phyloP scores from a whole-genome alignment of 176 grass and related monocot genomes.

The Bolboschoenus planiculmis region DNA sequence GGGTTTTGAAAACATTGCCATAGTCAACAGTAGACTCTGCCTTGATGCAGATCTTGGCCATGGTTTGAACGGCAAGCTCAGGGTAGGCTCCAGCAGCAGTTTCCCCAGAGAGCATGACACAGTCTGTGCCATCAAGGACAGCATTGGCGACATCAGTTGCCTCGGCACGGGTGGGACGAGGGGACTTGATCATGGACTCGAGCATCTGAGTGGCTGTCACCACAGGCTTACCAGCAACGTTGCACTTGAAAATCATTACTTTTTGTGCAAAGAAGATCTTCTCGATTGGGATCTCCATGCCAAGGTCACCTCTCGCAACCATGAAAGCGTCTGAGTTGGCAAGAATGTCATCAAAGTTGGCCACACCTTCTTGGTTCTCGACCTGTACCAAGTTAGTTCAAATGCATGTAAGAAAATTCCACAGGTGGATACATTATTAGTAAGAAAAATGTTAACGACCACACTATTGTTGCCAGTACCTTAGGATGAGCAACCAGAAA shows the following conservation, averaged over 20 bases:
- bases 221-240: slow-evolving; percentile 73
- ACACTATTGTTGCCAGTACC: background rate
- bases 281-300: slow-evolving; percentile 90
- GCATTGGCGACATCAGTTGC: slow-evolving; percentile 89
- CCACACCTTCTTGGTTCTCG: slow-evolving; percentile 83
- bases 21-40: slow-evolving; percentile 60
- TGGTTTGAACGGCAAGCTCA: slow-evolving; percentile 63
- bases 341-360: slow-evolving; percentile 87
- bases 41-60: slow-evolving; percentile 66
- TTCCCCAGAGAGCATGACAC: slow-evolving; percentile 84
- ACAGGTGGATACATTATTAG: background rate
- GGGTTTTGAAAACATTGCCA: slow-evolving; percentile 43
- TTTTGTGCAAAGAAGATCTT: slow-evolving; percentile 91
- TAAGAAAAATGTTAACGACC: background rate
- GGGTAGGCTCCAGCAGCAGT: slow-evolving; percentile 76
- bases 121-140: slow-evolving; percentile 76
- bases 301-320: slow-evolving; percentile 75
- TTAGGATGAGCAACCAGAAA: background rate
- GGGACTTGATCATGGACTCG: slow-evolving; percentile 94
- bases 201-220: slow-evolving; percentile 93
- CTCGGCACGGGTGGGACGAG: slow-evolving; percentile 66
- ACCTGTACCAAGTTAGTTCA: slow-evolving; percentile 28
- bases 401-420: background rate
- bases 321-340: slow-evolving; percentile 81
- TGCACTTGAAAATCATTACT: slow-evolving; percentile 90